phyloP scores from a whole-genome alignment of 1,139 yeast genomes.

The Scheffersomyces lignicola region DNA sequence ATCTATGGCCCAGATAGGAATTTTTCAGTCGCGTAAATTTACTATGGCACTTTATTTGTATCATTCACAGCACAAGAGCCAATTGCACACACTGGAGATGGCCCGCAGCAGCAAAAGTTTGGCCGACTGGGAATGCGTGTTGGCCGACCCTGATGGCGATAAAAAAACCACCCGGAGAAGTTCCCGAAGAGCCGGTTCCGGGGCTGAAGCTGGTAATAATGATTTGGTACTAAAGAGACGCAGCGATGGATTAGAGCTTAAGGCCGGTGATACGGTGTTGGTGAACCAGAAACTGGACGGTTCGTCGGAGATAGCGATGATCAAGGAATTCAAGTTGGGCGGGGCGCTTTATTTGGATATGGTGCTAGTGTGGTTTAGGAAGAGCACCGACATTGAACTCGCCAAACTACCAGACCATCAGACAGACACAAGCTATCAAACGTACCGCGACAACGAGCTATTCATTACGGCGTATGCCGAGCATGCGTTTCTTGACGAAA shows the following conservation, averaged over 20 bases:
- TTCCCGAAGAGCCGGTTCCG: slow-evolving; percentile 13
- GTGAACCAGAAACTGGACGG: slow-evolving; percentile 19
- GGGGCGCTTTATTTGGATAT: slow-evolving; percentile 38
- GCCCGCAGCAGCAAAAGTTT: slow-evolving; percentile 23
- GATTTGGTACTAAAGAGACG: too few species aligned
- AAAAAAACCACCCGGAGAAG: slow-evolving; percentile 13
- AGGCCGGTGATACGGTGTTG: slow-evolving; percentile 41
- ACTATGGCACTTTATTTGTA: too few species aligned
- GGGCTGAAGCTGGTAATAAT: too few species aligned
- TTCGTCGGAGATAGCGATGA: slow-evolving; percentile 31
- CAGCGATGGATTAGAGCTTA: slow-evolving; percentile 36
- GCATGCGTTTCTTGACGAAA: slow-evolving; percentile 28
- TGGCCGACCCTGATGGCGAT: slow-evolving; percentile 11
- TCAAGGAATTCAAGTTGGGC: slow-evolving; percentile 44
- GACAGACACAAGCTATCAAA: slow-evolving; percentile 1
- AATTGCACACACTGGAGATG: too few species aligned
- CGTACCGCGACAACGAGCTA: slow-evolving; percentile 28
- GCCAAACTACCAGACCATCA: not conserved
- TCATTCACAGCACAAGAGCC: too few species aligned
- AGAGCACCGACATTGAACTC: slow-evolving; percentile 22
- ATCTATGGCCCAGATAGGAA: too few species aligned
- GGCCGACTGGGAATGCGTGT: slow-evolving; percentile 34
- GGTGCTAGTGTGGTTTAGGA: slow-evolving; percentile 36
- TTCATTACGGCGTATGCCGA: slow-evolving; percentile 41
- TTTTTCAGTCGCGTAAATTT: too few species aligned